Percentiles rank a stretch among this genome's conserved stretches.
These are phyloP conservation scores for Phytopythium sindhum DNA, from an alignment of 352 stramenopile genomes.

Conservation along the genomic window DNA sequence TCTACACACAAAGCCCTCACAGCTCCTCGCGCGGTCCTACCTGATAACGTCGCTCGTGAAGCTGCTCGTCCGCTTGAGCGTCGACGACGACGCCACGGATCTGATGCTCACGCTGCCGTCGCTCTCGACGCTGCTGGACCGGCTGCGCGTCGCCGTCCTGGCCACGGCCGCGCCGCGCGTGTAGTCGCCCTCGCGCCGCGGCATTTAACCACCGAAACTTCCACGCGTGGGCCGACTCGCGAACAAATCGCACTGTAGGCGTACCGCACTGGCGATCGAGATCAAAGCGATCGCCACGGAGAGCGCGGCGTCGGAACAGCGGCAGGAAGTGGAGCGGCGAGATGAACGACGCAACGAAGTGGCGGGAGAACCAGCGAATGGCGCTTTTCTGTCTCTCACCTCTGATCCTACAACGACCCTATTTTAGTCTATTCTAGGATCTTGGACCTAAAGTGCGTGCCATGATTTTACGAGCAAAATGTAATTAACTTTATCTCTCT, in stretches of 20 bases:
- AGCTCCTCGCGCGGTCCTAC: not conserved
- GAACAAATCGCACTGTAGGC: not conserved
- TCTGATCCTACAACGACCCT: no score
- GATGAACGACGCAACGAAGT: no score
- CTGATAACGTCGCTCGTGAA: constrained; percentile 10
- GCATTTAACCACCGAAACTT: not conserved
- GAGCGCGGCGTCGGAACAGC: no score
- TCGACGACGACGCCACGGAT: not conserved
- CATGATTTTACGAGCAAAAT: no score
- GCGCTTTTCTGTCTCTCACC: no score
- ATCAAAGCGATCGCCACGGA: no score
- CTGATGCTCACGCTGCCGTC: not conserved
- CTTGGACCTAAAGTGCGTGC: no score
- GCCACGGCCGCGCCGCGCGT: not conserved
- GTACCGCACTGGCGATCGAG: not conserved
- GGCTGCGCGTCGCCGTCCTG: constrained; percentile 1
- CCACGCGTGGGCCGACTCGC: not conserved
- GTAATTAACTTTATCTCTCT: no score
- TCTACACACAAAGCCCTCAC: not conserved
- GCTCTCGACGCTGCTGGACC: constrained; percentile 7
- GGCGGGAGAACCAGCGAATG: no score
- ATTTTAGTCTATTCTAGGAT: no score
- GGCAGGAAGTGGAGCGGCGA: no score
- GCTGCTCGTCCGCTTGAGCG: constrained; percentile 7
- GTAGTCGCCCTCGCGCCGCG: not conserved